phyloP scores from a whole-genome alignment of 2,329 filamentous ascomycete species.

The Beauveria asiatica region DNA sequence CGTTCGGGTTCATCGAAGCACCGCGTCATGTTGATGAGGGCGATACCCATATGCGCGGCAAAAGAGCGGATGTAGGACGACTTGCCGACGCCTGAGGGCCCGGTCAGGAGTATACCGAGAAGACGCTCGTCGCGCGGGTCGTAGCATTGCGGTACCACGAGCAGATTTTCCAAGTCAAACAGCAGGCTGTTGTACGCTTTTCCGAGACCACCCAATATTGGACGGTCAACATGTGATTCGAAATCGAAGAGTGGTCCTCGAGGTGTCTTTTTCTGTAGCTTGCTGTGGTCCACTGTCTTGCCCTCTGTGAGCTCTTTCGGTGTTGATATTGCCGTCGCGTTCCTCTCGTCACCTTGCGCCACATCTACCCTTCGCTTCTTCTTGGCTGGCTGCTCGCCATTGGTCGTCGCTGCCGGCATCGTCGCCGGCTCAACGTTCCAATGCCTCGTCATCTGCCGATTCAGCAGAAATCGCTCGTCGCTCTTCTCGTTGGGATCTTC shows the following conservation, averaged over 20 bases:
- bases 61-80: slow-evolving; percentile 67
- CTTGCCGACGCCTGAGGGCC: slow-evolving; percentile 74
- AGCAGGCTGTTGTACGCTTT: slow-evolving; percentile 19
- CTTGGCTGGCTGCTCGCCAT: slow-evolving; percentile 21
- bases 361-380: slow-evolving; percentile 24
- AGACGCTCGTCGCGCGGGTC: slow-evolving; percentile 11
- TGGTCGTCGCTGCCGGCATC: neutral
- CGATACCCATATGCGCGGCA: slow-evolving; percentile 62
- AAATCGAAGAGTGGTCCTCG: slow-evolving; percentile 24
- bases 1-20: slow-evolving; percentile 32
- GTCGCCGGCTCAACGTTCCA: slow-evolving; percentile 24
- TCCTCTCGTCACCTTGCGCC: slow-evolving; percentile 16
- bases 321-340: slow-evolving; percentile 3
- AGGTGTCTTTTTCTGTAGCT: slow-evolving; percentile 21
- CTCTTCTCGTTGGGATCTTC: slow-evolving; percentile 28
- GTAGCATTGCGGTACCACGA: slow-evolving; percentile 18
- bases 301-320: neutral
- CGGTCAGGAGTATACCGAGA: slow-evolving; percentile 62
- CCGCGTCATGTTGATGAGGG: slow-evolving; percentile 51
- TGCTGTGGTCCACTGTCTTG: neutral
- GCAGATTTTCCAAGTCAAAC: slow-evolving; percentile 6
- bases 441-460: slow-evolving; percentile 33
- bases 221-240: slow-evolving; percentile 17
- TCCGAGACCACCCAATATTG: slow-evolving; percentile 23
- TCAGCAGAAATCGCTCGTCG: slow-evolving; percentile 32